Conservation (phyloP, 2,329 filamentous ascomycete species). For the Penicillium polonicum region DNA sequence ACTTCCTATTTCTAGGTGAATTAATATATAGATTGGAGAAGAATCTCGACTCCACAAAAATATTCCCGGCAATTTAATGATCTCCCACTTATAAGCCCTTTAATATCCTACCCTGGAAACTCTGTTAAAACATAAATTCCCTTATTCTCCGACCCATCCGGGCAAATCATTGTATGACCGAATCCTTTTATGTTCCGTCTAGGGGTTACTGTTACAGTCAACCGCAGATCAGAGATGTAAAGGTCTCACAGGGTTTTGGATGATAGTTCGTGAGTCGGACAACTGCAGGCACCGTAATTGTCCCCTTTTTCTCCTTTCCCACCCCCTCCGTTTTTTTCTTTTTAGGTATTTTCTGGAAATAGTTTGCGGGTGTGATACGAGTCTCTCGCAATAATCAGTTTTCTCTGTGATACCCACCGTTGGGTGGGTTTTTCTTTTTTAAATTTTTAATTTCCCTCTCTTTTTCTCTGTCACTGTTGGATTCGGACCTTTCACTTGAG, state of each 20-base stretch:
- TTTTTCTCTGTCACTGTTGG: not conserved
- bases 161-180: constrained; percentile 12
- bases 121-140: not conserved
- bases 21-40: not conserved
- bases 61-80: not conserved
- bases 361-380: constrained; percentile 1
- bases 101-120: not conserved
- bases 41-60: not conserved
- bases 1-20: not conserved
- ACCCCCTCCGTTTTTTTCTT: not conserved
- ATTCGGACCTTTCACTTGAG: not conserved
- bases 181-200: constrained; percentile 24
- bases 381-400: not conserved
- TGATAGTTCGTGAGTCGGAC: constrained; percentile 13
- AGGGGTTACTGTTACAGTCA: constrained; percentile 27
- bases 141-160: constrained; percentile 23
- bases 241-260: constrained; percentile 16
- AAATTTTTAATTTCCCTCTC: not conserved
- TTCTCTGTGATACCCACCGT: constrained; percentile 10
- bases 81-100: not conserved
- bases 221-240: constrained; percentile 10
- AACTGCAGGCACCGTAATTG: constrained; percentile 16
- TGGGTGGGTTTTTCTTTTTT: not conserved
- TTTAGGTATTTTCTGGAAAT: not conserved
- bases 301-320: not conserved